Evolutionary conservation across 2,329 filamentous ascomycete genomes (phyloP).

Genomic region (Pestalotiopsis sp.): DNA sequence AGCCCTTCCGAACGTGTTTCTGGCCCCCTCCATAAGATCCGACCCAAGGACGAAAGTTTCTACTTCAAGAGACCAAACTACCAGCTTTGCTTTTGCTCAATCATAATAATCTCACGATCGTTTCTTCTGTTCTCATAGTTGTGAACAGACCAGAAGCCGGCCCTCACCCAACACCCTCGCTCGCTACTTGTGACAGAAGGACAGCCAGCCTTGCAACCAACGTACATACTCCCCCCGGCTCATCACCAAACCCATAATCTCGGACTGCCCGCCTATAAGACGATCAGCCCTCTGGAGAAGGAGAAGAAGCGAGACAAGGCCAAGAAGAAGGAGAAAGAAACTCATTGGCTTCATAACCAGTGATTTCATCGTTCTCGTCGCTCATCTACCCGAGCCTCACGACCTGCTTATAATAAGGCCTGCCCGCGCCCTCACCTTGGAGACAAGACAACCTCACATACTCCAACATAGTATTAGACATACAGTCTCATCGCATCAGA

Average conservation of each 20-base stretch:
- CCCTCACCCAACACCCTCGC: not conserved
- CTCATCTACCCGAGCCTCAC: not conserved
- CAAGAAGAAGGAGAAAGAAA: conserved; percentile 8
- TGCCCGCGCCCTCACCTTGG: not conserved
- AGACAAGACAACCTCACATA: not conserved
- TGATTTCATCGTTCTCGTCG: not conserved
- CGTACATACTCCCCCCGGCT: not conserved
- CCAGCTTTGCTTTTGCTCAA: conserved; percentile 5
- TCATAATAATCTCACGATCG: conserved; percentile 11
- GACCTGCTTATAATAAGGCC: conserved; percentile 1
- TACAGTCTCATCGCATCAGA: not conserved
- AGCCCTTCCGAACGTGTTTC: conserved; percentile 20
- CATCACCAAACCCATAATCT: not conserved
- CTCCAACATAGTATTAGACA: not conserved
- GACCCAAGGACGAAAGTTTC: not conserved
- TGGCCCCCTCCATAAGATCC: conserved; percentile 23
- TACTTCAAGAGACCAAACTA: conserved; percentile 2
- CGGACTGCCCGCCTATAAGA: conserved; percentile 13
- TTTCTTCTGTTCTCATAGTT: conserved; percentile 8
- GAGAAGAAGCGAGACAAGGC: not conserved
- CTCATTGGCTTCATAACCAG: not conserved
- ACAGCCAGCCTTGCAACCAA: conserved; percentile 8
- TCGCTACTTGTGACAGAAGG: not conserved
- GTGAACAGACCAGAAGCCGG: conserved; percentile 5
- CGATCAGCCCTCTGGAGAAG: conserved; percentile 12